These are phyloP conservation scores for Penicillium robsamsonii DNA, from an alignment of 495 filamentous ascomycete species.

Conservation along the genomic window DNA sequence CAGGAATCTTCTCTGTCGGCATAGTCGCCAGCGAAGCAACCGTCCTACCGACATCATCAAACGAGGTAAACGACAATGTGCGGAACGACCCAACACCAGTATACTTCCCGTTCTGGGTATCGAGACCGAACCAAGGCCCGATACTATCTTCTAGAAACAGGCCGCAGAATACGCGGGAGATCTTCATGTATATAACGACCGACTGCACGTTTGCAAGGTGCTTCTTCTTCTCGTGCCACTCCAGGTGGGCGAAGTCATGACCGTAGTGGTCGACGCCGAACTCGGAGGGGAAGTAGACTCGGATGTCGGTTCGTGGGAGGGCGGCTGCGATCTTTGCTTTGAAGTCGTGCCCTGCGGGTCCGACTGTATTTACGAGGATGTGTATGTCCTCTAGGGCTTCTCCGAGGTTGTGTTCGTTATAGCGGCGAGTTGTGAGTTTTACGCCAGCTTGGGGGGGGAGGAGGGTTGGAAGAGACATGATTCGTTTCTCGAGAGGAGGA, in stretches of 20 bases:
- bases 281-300: slow-evolving; percentile 31
- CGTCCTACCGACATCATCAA: slow-evolving; percentile 20
- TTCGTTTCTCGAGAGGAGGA: slow-evolving; percentile 25
- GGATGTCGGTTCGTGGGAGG: slow-evolving; percentile 18
- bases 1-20: slow-evolving; percentile 15
- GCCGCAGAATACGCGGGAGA: slow-evolving; percentile 29
- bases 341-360: slow-evolving; percentile 23
- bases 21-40: slow-evolving; percentile 22
- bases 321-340: slow-evolving; percentile 22
- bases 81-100: slow-evolving; percentile 19
- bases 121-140: slow-evolving; percentile 31
- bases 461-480: slow-evolving; percentile 2
- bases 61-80: slow-evolving; percentile 25
- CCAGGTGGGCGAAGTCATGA: slow-evolving; percentile 28
- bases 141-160: slow-evolving; percentile 31
- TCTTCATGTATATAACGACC: slow-evolving; percentile 16
- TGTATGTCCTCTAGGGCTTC: slow-evolving; percentile 21
- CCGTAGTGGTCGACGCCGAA: slow-evolving; percentile 31
- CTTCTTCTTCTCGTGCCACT: slow-evolving; percentile 31
- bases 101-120: slow-evolving; percentile 24
- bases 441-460: not conserved
- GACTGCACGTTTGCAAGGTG: slow-evolving; percentile 17
- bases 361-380: slow-evolving; percentile 29
- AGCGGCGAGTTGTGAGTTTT: slow-evolving; percentile 17
- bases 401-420: slow-evolving; percentile 19